phyloP scores from a whole-genome alignment of 306 rosid species.

The Vicia faba region DNA sequence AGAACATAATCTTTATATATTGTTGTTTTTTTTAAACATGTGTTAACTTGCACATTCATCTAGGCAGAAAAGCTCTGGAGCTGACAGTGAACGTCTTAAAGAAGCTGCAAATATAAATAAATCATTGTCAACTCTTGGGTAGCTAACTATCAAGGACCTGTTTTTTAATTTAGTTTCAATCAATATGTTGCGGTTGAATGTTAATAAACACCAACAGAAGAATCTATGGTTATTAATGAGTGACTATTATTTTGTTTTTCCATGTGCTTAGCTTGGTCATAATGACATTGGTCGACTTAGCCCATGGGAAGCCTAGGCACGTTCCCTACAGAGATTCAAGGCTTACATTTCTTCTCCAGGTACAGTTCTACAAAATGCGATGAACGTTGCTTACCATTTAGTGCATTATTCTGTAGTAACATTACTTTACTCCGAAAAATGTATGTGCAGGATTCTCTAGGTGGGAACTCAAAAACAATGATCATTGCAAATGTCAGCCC shows the following conservation, averaged over 20 bases:
- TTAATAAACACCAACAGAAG: slow-evolving; percentile 11
- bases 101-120: slow-evolving; percentile 97
- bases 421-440: slow-evolving; percentile 30
- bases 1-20: slow-evolving; percentile 19
- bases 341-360: slow-evolving; percentile 99
- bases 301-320: slow-evolving; percentile 95
- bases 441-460: slow-evolving; percentile 87
- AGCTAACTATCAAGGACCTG: slow-evolving; percentile 33
- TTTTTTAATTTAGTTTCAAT: slow-evolving; percentile 36
- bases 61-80: slow-evolving; percentile 97
- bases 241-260: slow-evolving; percentile 44
- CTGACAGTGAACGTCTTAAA: slow-evolving; percentile 90
- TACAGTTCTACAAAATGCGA: slow-evolving; percentile 37
- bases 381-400: slow-evolving; percentile 2
- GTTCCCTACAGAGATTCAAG: slow-evolving; percentile 97
- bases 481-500: slow-evolving; percentile 97
- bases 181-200: slow-evolving; percentile 26
- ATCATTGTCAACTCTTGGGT: slow-evolving; percentile 96
- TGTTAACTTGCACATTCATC: slow-evolving; percentile 40
- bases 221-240: slow-evolving; percentile 11
- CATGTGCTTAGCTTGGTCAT: slow-evolving; percentile 75
- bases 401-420: slow-evolving; percentile 27
- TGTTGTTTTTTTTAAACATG: slow-evolving; percentile 24
- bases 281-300: slow-evolving; percentile 90
- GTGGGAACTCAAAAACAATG: slow-evolving; percentile 96